Evolutionary conservation across 2,329 filamentous ascomycete genomes (phyloP).

Genomic region (Boeremia lycopersici): DNA sequence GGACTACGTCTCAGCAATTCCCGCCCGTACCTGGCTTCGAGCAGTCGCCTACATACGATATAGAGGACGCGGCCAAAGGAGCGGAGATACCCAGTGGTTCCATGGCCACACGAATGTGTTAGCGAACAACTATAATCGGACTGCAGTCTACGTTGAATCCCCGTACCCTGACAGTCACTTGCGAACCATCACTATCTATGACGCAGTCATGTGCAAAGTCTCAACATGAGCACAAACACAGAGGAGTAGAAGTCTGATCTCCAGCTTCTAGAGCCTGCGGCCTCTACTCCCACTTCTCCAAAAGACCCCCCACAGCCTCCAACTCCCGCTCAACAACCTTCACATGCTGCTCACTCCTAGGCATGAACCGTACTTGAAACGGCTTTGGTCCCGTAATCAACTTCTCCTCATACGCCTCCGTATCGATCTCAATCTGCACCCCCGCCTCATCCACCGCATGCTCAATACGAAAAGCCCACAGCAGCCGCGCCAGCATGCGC

Average conservation of each 20-base stretch:
- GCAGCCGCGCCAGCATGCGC: conserved; percentile 40
- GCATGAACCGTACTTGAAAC: conserved; percentile 58
- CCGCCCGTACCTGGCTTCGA: neutral
- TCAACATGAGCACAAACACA: too few relatives aligned
- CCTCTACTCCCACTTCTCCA: conserved; percentile 27
- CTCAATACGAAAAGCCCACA: conserved; percentile 58
- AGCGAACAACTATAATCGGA: too few relatives aligned
- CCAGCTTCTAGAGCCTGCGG: neutral
- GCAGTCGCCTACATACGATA: neutral
- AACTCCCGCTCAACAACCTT: conserved; percentile 42
- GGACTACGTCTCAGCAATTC: neutral
- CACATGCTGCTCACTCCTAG: conserved; percentile 48
- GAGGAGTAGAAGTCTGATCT: too few relatives aligned
- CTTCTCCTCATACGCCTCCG: conserved; percentile 40
- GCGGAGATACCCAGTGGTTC: conserved; percentile 1
- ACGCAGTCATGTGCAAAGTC: too few relatives aligned
- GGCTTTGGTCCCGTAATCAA: conserved; percentile 53
- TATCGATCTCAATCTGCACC: conserved; percentile 47
- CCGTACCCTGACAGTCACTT: too few relatives aligned
- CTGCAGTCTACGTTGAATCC: too few relatives aligned
- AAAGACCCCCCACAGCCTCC: conserved; percentile 29
- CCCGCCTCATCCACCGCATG: conserved; percentile 48
- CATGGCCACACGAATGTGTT: neutral
- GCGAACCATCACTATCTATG: too few relatives aligned
- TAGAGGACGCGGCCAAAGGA: neutral